phyloP scores from a whole-genome alignment of 208 protist species.

The Wallacemonas collosoma region DNA sequence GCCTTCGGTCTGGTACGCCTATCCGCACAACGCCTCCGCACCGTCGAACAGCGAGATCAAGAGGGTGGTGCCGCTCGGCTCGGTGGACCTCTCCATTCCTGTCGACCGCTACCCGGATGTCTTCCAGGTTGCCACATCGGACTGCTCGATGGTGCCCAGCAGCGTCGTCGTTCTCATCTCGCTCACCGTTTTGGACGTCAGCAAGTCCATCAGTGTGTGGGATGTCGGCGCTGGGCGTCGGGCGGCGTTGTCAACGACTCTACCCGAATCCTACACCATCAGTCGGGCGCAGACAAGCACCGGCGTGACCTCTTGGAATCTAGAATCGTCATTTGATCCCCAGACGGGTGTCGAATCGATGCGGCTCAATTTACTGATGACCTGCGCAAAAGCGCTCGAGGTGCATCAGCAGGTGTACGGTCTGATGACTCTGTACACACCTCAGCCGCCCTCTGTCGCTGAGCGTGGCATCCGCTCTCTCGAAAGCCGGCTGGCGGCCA shows the following conservation, averaged over 20 bases:
- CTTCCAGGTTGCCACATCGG: slow-evolving; percentile 20
- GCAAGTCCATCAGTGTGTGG: slow-evolving; percentile 23
- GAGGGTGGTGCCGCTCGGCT: slow-evolving; percentile 21
- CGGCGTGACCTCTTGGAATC: slow-evolving; percentile 15
- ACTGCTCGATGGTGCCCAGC: slow-evolving; percentile 7
- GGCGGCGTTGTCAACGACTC: neutral
- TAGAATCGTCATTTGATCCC: slow-evolving; percentile 10
- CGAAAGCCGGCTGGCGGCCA: slow-evolving; percentile 10
- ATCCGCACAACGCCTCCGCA: slow-evolving; percentile 13
- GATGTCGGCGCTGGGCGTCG: neutral
- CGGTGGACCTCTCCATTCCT: slow-evolving; percentile 16
- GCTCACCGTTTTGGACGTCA: slow-evolving; percentile 10
- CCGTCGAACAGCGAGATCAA: slow-evolving; percentile 8
- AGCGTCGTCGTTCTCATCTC: slow-evolving; percentile 1
- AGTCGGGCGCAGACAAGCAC: neutral
- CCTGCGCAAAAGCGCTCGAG: slow-evolving; percentile 19
- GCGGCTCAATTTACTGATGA: slow-evolving; percentile 19
- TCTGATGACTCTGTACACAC: slow-evolving; percentile 24
- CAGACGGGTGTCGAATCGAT: slow-evolving; percentile 18
- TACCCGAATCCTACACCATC: neutral
- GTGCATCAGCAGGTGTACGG: slow-evolving; percentile 41
- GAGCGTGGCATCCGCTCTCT: slow-evolving; percentile 6
- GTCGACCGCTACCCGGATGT: slow-evolving; percentile 28
- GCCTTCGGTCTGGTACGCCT: slow-evolving; percentile 6
- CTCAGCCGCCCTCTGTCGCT: slow-evolving; percentile 4